Evolutionary conservation across 2,329 filamentous ascomycete species (phyloP), one percentile per base, ranked within the genome.

Genomic region (Pestalotiopsis sp.): DNA sequence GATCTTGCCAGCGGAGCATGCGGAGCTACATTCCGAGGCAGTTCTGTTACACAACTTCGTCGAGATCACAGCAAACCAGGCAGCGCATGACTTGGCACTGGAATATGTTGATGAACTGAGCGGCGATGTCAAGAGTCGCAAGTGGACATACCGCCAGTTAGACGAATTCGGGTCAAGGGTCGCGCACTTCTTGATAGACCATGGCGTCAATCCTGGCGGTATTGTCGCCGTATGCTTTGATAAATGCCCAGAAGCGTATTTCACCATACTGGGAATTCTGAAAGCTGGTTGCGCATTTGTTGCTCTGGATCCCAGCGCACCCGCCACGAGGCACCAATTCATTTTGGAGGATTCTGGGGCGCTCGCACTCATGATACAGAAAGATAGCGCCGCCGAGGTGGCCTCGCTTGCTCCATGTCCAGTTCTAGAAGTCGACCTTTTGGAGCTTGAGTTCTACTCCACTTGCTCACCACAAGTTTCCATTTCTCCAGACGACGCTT

Each of bases 241-340:
- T 68, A 97, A 97, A 76, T 95, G 91, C 70, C 91, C 94, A 0
- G 92, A 95, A 75, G 94, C 93, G 0, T 95, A 93, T 49, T 93
- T 96, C 74, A 87, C 91, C 0, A 94, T 97, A 52, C 82, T 97
- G 1, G 94, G 93, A 1, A 91, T 96, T 66, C 81, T 97, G 40
- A 97, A 97, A 77, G 89, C 92, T 5, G 94, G 94, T 0, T 95
- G 92, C 76, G 89, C 91, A 1, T 97, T 95, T 78, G 85, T 97
- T 17, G 93, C 94, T 0, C 85, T 97, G 11, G 94, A 97, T 75
- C 91, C 92, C 0, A 86, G 86, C 0, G 91, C 94, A 0, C 94
- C 94, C 0, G 82, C 83, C 3, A 86, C 91, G 11, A 86, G 94
- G n/a, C 93, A 94, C 73, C 83, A 89, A 40, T 97, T 95, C 76